A percentile compares a stretch with the other conserved stretches of the same genome.
Conservation (phyloP, 805 yeast species). For the Torulaspora microellipsoides region DNA sequence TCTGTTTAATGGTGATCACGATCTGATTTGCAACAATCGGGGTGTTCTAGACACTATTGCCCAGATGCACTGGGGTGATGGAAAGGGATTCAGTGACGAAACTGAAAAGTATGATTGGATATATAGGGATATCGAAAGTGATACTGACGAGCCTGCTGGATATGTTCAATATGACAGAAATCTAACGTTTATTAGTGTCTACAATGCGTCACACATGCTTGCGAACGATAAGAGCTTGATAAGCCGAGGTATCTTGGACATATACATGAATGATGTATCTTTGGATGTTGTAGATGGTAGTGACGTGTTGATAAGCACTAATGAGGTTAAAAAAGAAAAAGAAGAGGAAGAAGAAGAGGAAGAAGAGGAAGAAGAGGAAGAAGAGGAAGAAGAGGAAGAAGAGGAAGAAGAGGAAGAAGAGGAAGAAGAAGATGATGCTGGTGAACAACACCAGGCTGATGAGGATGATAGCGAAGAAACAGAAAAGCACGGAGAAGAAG, state of each 20-base stretch:
- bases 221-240: slow-evolving; percentile 74
- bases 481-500: slow-evolving; percentile 23
- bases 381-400: slow-evolving; percentile 27
- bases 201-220: slow-evolving; percentile 88
- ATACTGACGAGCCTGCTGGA: slow-evolving; percentile 43
- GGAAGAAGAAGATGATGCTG: slow-evolving; percentile 34
- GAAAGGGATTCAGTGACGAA: slow-evolving; percentile 32
- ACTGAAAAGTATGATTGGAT: slow-evolving; percentile 41
- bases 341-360: slow-evolving; percentile 44
- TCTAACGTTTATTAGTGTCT: slow-evolving; percentile 69
- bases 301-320: slow-evolving; percentile 39
- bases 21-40: slow-evolving; percentile 76
- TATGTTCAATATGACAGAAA: slow-evolving; percentile 54
- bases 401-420: slow-evolving; percentile 12
- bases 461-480: slow-evolving; percentile 50
- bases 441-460: slow-evolving; percentile 43
- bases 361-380: slow-evolving; percentile 50
- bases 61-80: slow-evolving; percentile 61
- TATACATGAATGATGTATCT: slow-evolving; percentile 44
- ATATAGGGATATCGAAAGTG: slow-evolving; percentile 12
- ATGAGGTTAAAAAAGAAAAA: slow-evolving; percentile 41
- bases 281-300: slow-evolving; percentile 51
- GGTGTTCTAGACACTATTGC: slow-evolving; percentile 69
- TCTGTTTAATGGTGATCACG: slow-evolving; percentile 83
- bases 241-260: slow-evolving; percentile 66